phyloP scores from a whole-genome alignment of 2,329 filamentous ascomycete species.

The Hymenoscyphus linearis region DNA sequence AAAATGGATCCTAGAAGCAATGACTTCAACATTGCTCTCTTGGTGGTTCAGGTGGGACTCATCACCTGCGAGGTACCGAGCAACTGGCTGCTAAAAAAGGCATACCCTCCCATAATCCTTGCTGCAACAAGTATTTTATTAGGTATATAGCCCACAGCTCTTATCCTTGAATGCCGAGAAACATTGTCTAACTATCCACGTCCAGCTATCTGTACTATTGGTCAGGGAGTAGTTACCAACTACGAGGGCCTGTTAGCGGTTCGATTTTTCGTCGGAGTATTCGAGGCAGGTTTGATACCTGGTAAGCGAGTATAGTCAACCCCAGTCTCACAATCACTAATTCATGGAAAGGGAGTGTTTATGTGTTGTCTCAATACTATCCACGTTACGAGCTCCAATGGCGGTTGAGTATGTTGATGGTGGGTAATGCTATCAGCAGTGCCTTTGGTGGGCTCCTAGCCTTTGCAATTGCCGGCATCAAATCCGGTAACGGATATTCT shows the following conservation, averaged over 20 bases:
- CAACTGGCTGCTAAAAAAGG: slow-evolving; percentile 7
- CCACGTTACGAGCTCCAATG: slow-evolving; percentile 43
- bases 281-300: slow-evolving; percentile 44
- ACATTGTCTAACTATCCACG: background rate
- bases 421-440: slow-evolving; percentile 29
- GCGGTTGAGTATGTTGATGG: slow-evolving; percentile 42
- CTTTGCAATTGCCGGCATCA: slow-evolving; percentile 13
- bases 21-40: slow-evolving; percentile 7
- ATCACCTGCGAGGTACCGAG: slow-evolving; percentile 7
- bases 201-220: slow-evolving; percentile 7
- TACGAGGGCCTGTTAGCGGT: slow-evolving; percentile 6
- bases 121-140: slow-evolving; percentile 7
- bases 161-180: background rate
- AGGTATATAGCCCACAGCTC: background rate
- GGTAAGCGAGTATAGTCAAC: slow-evolving; percentile 19
- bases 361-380: slow-evolving; percentile 45
- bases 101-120: slow-evolving; percentile 7
- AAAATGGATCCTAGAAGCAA: slow-evolving; percentile 9
- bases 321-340: background rate
- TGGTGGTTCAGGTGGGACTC: slow-evolving; percentile 5
- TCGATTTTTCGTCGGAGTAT: slow-evolving; percentile 39
- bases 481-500: slow-evolving; percentile 1
- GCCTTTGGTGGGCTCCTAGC: slow-evolving; percentile 11
- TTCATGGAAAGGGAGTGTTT: slow-evolving; percentile 33
- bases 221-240: slow-evolving; percentile 4